Percentiles rank a stretch among this genome's conserved stretches.
Evolutionary conservation across 2,329 filamentous ascomycete genomes (phyloP).

Genomic region (Trichoderma lentiforme): DNA sequence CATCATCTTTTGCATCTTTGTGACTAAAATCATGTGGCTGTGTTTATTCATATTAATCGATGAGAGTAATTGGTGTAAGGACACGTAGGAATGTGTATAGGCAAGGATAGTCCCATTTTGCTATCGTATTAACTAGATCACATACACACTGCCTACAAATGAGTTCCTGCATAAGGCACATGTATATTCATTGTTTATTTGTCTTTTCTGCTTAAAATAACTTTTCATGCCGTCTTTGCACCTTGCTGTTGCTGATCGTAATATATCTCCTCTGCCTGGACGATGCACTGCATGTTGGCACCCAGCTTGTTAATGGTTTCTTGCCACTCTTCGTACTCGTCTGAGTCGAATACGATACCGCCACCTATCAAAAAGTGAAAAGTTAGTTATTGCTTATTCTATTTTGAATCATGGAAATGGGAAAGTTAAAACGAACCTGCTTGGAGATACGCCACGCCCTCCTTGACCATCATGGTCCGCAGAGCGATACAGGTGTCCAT

Average conservation of each 20-base stretch:
- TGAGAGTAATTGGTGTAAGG: background rate
- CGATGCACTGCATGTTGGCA: slow-evolving; percentile 85
- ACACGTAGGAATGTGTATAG: background rate
- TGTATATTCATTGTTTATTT: background rate
- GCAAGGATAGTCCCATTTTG: background rate
- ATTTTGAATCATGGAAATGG: background rate
- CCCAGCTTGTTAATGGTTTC: slow-evolving; percentile 93
- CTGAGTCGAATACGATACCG: slow-evolving; percentile 92
- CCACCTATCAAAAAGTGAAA: slow-evolving; percentile 50
- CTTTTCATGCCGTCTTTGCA: slow-evolving; percentile 1
- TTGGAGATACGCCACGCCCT: slow-evolving; percentile 87
- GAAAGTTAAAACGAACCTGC: slow-evolving; percentile 44
- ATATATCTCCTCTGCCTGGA: slow-evolving; percentile 71
- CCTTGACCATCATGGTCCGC: slow-evolving; percentile 91
- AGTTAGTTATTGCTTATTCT: slow-evolving; percentile 7
- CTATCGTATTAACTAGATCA: background rate
- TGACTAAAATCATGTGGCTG: background rate
- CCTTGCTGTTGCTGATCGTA: slow-evolving; percentile 35
- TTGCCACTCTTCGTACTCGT: slow-evolving; percentile 89
- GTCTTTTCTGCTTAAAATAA: background rate
- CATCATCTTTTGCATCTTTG: background rate
- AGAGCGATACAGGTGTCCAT: slow-evolving; percentile 86
- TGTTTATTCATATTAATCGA: background rate
- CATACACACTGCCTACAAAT: background rate
- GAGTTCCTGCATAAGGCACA: background rate